Conservation (phyloP, 257 asterid species). For the Forsythia suspensa region DNA sequence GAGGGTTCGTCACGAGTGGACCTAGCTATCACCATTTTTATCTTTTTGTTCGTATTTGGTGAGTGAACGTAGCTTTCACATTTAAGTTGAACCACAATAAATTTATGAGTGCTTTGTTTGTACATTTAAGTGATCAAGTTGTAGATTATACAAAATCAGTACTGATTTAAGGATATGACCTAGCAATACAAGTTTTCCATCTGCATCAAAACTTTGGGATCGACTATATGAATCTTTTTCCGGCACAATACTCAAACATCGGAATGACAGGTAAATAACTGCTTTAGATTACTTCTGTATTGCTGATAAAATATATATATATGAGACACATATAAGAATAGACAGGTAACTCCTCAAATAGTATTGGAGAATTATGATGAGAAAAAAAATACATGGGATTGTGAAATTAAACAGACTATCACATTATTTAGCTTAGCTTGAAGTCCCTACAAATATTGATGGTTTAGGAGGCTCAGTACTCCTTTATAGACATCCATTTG, state of each 20-base stretch:
- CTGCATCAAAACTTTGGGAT: neutral
- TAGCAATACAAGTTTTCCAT: no score
- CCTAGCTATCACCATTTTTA: neutral
- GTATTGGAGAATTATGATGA: neutral
- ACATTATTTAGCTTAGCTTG: conserved; percentile 2
- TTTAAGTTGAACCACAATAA: neutral
- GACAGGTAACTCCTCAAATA: neutral
- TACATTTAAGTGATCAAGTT: no score
- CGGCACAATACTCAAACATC: no score
- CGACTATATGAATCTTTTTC: no score
- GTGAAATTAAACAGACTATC: neutral
- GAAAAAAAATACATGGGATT: neutral
- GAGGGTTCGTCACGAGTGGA: neutral
- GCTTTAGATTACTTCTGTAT: no score
- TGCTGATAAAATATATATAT: neutral
- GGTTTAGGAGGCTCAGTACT: neutral
- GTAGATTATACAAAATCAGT: no score
- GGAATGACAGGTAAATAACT: no score
- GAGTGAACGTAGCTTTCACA: neutral
- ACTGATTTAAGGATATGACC: no score
- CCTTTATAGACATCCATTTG: conserved; percentile 28
- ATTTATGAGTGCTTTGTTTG: neutral
- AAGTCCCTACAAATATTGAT: neutral
- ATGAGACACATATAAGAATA: neutral
- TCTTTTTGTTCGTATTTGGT: no score